phyloP scores from a whole-genome alignment of 2,329 filamentous ascomycete genomes.

The Colletotrichum brevisporum region DNA sequence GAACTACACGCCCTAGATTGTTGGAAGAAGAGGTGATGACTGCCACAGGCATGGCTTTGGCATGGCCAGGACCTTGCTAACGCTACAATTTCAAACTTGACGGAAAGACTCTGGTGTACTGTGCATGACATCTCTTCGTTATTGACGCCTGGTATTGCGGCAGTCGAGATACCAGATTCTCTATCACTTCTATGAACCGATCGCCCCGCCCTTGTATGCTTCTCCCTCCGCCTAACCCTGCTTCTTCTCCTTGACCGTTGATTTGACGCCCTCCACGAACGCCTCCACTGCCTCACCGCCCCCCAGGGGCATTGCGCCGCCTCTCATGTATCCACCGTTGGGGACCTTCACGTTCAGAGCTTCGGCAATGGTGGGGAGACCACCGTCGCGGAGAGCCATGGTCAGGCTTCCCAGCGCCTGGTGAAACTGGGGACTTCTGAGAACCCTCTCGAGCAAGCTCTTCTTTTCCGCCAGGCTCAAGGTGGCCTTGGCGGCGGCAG shows the following conservation, averaged over 20 bases:
- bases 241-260: slow-evolving; percentile 75
- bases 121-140: slow-evolving; percentile 18
- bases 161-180: not conserved
- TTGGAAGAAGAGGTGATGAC: too few relatives aligned
- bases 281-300: slow-evolving; percentile 91
- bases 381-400: slow-evolving; percentile 89
- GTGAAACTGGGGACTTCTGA: slow-evolving; percentile 90
- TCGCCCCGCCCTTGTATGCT: slow-evolving; percentile 14
- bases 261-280: slow-evolving; percentile 91
- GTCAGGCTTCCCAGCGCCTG: slow-evolving; percentile 90
- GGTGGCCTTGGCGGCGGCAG: slow-evolving; percentile 80
- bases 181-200: slow-evolving; percentile 23
- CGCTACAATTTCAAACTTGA: not conserved
- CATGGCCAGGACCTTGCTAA: not conserved
- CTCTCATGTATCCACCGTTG: slow-evolving; percentile 85
- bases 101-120: not conserved
- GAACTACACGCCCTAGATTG: not conserved
- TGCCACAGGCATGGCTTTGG: not conserved
- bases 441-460: slow-evolving; percentile 81
- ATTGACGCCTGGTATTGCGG: not conserved
- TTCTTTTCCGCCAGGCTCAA: slow-evolving; percentile 85
- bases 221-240: slow-evolving; percentile 24
- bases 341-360: slow-evolving; percentile 85
- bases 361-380: slow-evolving; percentile 89
- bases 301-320: slow-evolving; percentile 86